phyloP scores from a whole-genome alignment of 108 stramenopile species.

The Cyclotella atomus region DNA sequence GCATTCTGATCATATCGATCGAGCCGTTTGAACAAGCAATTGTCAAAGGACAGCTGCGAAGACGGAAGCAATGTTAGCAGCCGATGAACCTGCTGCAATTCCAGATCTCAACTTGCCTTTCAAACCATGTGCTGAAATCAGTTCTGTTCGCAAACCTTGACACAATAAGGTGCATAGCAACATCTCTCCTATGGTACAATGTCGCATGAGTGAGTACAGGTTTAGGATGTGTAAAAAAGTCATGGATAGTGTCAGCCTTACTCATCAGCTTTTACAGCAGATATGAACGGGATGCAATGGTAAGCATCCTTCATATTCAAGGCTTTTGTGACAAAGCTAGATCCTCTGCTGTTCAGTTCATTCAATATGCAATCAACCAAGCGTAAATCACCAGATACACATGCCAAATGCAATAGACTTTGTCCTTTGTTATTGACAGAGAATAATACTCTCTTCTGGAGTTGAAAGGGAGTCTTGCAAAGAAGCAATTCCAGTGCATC shows the following conservation, averaged over 20 bases:
- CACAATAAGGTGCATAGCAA: slow-evolving; percentile 66
- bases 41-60: slow-evolving; percentile 58
- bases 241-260: not conserved
- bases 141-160: slow-evolving; percentile 29
- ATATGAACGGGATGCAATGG: slow-evolving; percentile 57
- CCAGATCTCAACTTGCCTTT: no score
- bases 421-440: slow-evolving; percentile 51
- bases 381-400: slow-evolving; percentile 46
- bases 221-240: not conserved
- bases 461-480: slow-evolving; percentile 23
- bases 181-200: slow-evolving; percentile 54
- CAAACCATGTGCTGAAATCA: slow-evolving; percentile 30
- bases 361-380: slow-evolving; percentile 60
- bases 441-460: slow-evolving; percentile 46
- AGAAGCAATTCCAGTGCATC: slow-evolving; percentile 28
- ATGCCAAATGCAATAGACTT: slow-evolving; percentile 71
- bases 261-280: slow-evolving; percentile 63
- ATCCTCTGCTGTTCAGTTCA: slow-evolving; percentile 27
- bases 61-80: no score
- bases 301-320: slow-evolving; percentile 53
- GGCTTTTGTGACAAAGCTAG: slow-evolving; percentile 51
- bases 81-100: no score
- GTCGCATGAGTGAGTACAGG: no score
- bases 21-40: slow-evolving; percentile 59
- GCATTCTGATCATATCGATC: slow-evolving; percentile 58